These are phyloP conservation scores for Podila epicladia DNA, from an alignment of 192 early-diverging fungal genomes.

Conservation along the genomic window DNA sequence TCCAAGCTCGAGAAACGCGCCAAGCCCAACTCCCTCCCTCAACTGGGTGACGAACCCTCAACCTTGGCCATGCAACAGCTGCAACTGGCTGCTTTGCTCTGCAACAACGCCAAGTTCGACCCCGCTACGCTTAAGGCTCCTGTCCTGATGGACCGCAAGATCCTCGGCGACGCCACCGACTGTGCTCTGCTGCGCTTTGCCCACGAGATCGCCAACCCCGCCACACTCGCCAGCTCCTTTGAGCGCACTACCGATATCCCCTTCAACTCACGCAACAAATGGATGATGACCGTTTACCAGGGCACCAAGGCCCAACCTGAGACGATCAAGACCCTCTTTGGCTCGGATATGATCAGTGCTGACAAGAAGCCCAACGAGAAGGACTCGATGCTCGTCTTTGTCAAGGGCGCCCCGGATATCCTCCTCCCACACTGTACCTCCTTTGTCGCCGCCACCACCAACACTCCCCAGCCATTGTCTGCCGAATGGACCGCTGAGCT, in stretches of 20 bases:
- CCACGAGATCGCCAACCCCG: constrained; percentile 6
- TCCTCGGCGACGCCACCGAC: constrained; percentile 91
- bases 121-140: constrained; percentile 56
- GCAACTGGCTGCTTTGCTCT: constrained; percentile 55
- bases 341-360: constrained; percentile 14
- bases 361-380: constrained; percentile 25
- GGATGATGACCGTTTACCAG: constrained; percentile 63
- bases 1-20: constrained; percentile 30
- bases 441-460: constrained; percentile 46
- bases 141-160: constrained; percentile 59
- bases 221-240: constrained; percentile 8
- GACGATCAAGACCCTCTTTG: constrained; percentile 47
- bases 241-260: constrained; percentile 65
- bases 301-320: constrained; percentile 24
- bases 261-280: constrained; percentile 83
- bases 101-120: constrained; percentile 78
- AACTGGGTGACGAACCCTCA: constrained; percentile 43
- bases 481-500: constrained; percentile 43
- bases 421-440: constrained; percentile 64
- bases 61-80: constrained; percentile 39
- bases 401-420: constrained; percentile 88
- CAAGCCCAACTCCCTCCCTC: constrained; percentile 22
- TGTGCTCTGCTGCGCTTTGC: constrained; percentile 82
- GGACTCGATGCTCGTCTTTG: constrained; percentile 55
- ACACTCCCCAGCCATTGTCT: constrained; percentile 51